Percentiles rank a stretch among this genome's conserved stretches.
Evolutionary conservation across 768 basidiomycete genomes (phyloP).

Genomic region (Lyophyllum decastes): DNA sequence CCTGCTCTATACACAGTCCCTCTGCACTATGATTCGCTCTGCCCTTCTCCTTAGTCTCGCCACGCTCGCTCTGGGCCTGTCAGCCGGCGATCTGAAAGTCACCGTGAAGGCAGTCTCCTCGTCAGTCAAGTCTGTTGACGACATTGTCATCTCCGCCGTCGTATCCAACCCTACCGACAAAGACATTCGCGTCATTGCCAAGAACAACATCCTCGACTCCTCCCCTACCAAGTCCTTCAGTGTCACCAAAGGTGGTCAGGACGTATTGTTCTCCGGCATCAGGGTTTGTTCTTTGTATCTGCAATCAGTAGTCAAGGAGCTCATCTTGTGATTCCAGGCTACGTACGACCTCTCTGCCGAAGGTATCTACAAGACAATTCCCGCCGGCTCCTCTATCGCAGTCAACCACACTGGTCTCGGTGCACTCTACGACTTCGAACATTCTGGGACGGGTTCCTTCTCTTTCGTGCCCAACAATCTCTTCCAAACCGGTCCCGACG

Average conservation of each 20-base stretch:
- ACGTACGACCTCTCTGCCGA: conserved; percentile 4
- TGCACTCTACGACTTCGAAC: conserved; percentile 9
- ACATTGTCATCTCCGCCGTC: conserved; percentile 6
- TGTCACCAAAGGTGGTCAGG: conserved; percentile 2
- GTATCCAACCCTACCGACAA: conserved; percentile 8
- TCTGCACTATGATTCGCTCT: conserved; percentile 1
- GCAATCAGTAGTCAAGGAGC: not conserved
- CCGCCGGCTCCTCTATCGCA: conserved; percentile 8
- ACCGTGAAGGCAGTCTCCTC: not conserved
- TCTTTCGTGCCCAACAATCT: not conserved
- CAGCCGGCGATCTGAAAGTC: conserved; percentile 7
- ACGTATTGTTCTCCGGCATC: conserved; percentile 6
- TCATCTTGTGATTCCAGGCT: not conserved
- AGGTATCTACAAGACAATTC: conserved; percentile 10
- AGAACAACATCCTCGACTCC: conserved; percentile 11
- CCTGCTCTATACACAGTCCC: not conserved
- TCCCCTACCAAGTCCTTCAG: conserved; percentile 4
- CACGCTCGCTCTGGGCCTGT: conserved; percentile 6
- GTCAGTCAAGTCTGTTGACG: conserved; percentile 5
- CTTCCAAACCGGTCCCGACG: conserved; percentile 6
- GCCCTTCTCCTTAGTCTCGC: conserved; percentile 4
- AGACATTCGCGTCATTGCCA: conserved; percentile 10
- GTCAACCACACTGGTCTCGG: conserved; percentile 12
- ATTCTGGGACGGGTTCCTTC: conserved; percentile 8
- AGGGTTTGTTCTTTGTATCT: not conserved